These are phyloP conservation scores for Karstenula rhodostoma DNA, from an alignment of 2,329 filamentous ascomycete species.

Conservation along the genomic window DNA sequence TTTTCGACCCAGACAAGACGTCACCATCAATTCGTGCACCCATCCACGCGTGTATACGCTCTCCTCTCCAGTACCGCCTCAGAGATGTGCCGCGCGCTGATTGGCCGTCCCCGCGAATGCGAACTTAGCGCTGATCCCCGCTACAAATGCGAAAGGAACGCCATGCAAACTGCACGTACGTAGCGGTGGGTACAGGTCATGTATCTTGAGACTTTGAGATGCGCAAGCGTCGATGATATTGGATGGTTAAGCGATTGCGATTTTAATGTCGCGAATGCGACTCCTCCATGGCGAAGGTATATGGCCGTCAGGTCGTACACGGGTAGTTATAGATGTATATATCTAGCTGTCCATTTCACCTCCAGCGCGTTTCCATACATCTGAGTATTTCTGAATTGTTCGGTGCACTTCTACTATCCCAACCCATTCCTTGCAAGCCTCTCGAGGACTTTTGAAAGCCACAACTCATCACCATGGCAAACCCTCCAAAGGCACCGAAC, in stretches of 20 bases:
- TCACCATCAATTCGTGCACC: background rate
- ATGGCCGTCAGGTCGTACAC: background rate
- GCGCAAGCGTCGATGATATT: background rate
- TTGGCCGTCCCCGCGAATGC: conserved; percentile 25
- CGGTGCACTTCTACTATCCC: background rate
- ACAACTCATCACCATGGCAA: conserved; percentile 6
- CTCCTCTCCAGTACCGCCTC: conserved; percentile 6
- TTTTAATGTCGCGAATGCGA: conserved; percentile 18
- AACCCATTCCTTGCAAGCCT: background rate
- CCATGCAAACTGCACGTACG: background rate
- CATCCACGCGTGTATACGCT: background rate
- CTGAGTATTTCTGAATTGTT: background rate
- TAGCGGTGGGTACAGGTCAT: background rate
- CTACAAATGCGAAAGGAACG: conserved; percentile 15
- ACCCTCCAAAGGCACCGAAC: conserved; percentile 26
- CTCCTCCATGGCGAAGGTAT: background rate
- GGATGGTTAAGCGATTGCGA: conserved; percentile 23
- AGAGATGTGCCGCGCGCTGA: conserved; percentile 14
- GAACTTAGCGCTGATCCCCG: conserved; percentile 23
- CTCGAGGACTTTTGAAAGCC: background rate
- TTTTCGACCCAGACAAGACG: background rate
- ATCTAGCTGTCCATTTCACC: background rate
- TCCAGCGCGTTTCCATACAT: conserved; percentile 22
- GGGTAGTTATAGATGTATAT: conserved; percentile 3
- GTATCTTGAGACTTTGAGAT: background rate